Evolutionary conservation across 2,329 filamentous ascomycete species (phyloP), one percentile per base, ranked within the genome.

Genomic region (Fusarium foetens): DNA sequence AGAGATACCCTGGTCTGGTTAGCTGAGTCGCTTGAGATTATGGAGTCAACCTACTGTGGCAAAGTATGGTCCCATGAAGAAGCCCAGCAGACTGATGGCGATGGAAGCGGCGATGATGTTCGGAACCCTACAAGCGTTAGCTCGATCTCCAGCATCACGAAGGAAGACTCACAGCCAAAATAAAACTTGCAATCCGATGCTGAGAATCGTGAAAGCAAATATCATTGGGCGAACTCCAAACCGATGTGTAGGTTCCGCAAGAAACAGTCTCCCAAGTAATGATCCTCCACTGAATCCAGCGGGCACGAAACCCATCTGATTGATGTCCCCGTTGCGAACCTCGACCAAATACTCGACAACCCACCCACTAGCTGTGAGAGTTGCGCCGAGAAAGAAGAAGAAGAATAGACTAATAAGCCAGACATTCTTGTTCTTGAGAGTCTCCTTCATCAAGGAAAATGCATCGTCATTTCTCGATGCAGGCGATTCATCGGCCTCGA

Each of bases 291-390:
- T 89, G 72, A 88, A 88, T 6, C 89, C 89, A 0, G 89, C 86
- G 0, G 89, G 87, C 0, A 92, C 86, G 57, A 91, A 92, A 1
- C 89, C 90, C 78, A 90, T 87, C 23, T 86, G 81, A 0, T 86
- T 82, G 1, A 92, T 80, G 4, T 87, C 81, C 1, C 89, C 89
- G 6, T 86, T 81, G 0, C 90, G 86, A n/a, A 89, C 87, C 5
- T 85, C 84, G 11, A 91, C 86, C 6, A 92, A 83, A 61, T 89
- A 92, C 70, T 91, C 88, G 4, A 92, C 89, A 0, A 91, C 86
- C 90, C 89, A 92, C 3, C 90, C 89, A 66, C 81, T 78, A 0
- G 88, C 86, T 0, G 89, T 91, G 5, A 90, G 84, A 3, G 76
- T 77, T 0, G 84, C 86, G 0, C 90, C 90, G 0, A 92, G 81